Percentiles rank a stretch among this genome's conserved stretches.
These are phyloP conservation scores for Thermochaetoides thermophila DNA, from an alignment of 495 filamentous ascomycete species.

Conservation along the genomic window DNA sequence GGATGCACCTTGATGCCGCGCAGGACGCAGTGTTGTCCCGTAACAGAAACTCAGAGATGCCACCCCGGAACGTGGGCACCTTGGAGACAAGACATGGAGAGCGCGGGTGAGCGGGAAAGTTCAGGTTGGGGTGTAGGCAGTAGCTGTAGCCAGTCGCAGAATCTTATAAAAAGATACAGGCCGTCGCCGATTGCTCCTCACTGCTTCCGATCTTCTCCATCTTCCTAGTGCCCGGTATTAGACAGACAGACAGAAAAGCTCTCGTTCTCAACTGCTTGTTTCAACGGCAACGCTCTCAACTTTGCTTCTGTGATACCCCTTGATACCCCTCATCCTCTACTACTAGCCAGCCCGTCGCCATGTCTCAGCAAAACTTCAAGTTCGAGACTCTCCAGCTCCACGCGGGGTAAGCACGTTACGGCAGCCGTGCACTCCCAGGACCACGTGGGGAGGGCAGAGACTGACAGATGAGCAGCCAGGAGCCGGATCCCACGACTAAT, in stretches of 20 bases:
- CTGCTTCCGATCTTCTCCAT: constrained; percentile 1
- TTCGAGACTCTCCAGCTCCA: constrained; percentile 98
- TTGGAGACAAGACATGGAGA: no score
- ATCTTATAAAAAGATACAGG: no score
- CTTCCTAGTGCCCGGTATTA: constrained; percentile 4
- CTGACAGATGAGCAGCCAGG: constrained; percentile 42
- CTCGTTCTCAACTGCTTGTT: neutral
- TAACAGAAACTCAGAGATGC: constrained; percentile 5
- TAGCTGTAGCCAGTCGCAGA: no score
- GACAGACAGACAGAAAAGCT: neutral
- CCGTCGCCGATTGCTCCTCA: no score
- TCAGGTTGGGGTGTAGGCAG: neutral
- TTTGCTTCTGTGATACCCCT: constrained; percentile 2
- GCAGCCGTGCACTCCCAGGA: neutral
- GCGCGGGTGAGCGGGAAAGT: constrained; percentile 2
- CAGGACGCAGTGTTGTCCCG: neutral
- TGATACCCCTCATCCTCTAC: constrained; percentile 2
- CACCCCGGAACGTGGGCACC: no score
- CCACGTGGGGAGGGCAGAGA: constrained; percentile 1
- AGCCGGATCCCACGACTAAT: constrained; percentile 74
- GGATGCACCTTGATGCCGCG: no score
- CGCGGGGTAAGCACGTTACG: constrained; percentile 56
- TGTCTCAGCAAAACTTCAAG: constrained; percentile 29
- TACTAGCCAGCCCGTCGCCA: constrained; percentile 5
- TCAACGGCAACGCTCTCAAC: neutral